Evolutionary conservation across 306 rosid genomes (phyloP).

Genomic region (Quercus dentata): DNA sequence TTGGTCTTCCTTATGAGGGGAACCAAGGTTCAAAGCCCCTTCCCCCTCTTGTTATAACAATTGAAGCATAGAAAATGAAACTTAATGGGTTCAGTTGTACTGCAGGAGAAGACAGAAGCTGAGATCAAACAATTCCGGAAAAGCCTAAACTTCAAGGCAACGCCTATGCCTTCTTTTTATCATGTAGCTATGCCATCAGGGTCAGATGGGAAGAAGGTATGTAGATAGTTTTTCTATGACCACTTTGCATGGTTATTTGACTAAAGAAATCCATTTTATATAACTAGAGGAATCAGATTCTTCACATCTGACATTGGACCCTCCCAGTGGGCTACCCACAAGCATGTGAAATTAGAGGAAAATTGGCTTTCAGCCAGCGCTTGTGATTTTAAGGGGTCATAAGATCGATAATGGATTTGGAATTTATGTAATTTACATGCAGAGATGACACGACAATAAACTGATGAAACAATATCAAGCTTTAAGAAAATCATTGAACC

Average conservation of each 20-base stretch:
- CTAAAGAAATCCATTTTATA: background rate
- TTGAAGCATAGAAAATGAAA: background rate
- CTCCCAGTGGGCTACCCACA: background rate
- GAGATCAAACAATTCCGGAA: constrained; percentile 55
- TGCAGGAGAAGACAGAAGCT: constrained; percentile 63
- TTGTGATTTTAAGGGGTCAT: background rate
- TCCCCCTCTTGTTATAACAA: no score
- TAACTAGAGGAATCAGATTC: background rate
- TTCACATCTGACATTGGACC: background rate
- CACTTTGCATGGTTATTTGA: no score
- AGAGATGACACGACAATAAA: background rate
- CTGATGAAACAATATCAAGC: background rate
- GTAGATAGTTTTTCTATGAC: background rate
- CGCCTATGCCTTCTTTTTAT: constrained; percentile 71
- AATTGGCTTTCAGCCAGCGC: background rate
- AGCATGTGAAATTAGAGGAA: background rate
- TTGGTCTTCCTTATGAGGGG: no score
- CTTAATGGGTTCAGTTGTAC: constrained; percentile 6
- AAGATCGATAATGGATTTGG: background rate
- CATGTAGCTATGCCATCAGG: constrained; percentile 25
- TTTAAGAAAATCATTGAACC: background rate
- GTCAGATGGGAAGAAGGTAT: constrained; percentile 55
- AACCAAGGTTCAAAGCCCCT: no score
- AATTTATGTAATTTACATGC: background rate
- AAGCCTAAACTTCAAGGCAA: constrained; percentile 73